These are phyloP conservation scores for Xylaria longipes DNA, from an alignment of 495 filamentous ascomycete species.

Conservation along the genomic window DNA sequence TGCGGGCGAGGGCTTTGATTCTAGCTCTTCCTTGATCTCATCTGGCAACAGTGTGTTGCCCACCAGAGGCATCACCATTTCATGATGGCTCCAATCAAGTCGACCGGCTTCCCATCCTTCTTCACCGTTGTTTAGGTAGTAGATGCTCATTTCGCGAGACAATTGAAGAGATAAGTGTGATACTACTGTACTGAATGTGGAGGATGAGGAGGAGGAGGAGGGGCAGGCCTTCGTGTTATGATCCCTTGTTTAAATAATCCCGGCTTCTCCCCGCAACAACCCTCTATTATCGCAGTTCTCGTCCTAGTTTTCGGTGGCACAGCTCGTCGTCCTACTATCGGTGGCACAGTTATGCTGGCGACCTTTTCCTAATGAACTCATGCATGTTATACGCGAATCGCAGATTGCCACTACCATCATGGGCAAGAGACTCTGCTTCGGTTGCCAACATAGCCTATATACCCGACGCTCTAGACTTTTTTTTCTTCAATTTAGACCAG, in stretches of 20 bases:
- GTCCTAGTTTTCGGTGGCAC: background rate
- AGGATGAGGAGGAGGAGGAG: conserved; percentile 5
- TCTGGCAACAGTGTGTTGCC: conserved; percentile 4
- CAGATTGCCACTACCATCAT: background rate
- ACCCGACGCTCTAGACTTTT: background rate
- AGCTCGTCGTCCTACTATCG: background rate
- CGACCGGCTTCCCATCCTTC: conserved; percentile 6
- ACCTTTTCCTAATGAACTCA: background rate
- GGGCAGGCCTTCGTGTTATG: conserved; percentile 2
- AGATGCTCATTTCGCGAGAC: conserved; percentile 10
- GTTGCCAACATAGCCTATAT: background rate
- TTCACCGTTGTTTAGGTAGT: conserved; percentile 21
- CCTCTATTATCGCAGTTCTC: background rate
- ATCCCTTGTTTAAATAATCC: conserved; percentile 10
- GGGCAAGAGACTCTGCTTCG: background rate
- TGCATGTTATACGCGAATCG: background rate
- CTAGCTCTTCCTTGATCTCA: conserved; percentile 8
- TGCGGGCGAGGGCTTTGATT: conserved; percentile 3
- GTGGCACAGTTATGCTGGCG: background rate
- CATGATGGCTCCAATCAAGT: conserved; percentile 18
- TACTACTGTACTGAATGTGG: background rate
- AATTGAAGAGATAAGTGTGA: background rate
- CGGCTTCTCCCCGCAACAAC: background rate
- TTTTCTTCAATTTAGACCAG: background rate
- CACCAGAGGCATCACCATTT: conserved; percentile 13